Base-by-base conservation (phyloP, 352 stramenopile species). In the Pythium oligandrum region DNA sequence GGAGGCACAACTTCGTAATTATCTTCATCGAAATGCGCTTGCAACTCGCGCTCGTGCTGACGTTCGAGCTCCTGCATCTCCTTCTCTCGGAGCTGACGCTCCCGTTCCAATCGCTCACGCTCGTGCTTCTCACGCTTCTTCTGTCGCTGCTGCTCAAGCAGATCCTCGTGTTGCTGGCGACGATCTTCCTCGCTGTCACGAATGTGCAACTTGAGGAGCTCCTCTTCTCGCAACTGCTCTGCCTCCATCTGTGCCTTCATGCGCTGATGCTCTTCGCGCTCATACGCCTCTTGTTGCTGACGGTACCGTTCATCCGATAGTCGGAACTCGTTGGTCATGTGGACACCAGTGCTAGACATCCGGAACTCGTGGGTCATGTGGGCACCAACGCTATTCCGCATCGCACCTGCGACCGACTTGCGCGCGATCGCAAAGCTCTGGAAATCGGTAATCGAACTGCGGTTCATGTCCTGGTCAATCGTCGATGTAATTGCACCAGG, bases 121-220 rank as follows among this genome's bases (percentile, higher is more conserved):
- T 83, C 76, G 45, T 89, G 81, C 52, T 88, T 58, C 50, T 89
- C 74, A 40, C 81, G 78, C 58, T 91, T 91, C 51, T 76, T 70
- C 35, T 70, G 78, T 44, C 81, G 81, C 56, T 91, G 81, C 44
- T 71, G 52, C 32, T 88, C 78, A 7, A 91, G 62, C 34, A 83
- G 33, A 26, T 70, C 62, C 37, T 87, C 75, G 4, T 64, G 50
- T 37, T 74, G 64, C 40, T 59, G 55, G 33, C 72, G 3, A 10
- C 71, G 63, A 9, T 75, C 42, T 7, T 66, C 61, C 49, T 37
- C 54, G 30, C 32, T 34, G 26, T 53, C 33, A 4, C 12, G 31
- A 4, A 66, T 40, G 45, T 66, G 58, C 31, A 52, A 37, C 26
- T 59, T 40, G 32, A 64, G 33, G 1, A 56, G 44, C 44, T 68